phyloP scores from a whole-genome alignment of 352 stramenopile species.

The Phytophthora tentaculata region DNA sequence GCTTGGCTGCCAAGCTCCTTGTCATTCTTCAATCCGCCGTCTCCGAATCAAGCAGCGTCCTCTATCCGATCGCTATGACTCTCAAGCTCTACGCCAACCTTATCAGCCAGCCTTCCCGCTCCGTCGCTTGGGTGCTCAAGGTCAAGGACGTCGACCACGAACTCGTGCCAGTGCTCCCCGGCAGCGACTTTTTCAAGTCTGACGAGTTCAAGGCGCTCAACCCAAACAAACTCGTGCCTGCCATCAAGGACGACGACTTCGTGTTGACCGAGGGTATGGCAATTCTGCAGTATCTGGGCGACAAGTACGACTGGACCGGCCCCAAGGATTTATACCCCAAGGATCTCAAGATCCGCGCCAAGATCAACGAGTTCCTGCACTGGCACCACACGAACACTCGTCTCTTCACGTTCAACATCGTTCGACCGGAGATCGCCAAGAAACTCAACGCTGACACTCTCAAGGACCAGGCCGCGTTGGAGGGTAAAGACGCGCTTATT shows the following conservation, averaged over 20 bases:
- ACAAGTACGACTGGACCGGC: conserved; percentile 62
- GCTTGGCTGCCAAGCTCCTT: no score
- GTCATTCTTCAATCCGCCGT: conserved; percentile 29
- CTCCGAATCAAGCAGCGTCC: conserved; percentile 6
- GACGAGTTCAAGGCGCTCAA: conserved; percentile 61
- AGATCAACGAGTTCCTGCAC: conserved; percentile 75
- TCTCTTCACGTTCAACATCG: conserved; percentile 53
- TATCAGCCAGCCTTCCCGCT: conserved; percentile 58
- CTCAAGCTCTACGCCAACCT: conserved; percentile 69
- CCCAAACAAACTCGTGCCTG: conserved; percentile 56
- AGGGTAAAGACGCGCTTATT: conserved; percentile 45
- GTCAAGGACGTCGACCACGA: conserved; percentile 53
- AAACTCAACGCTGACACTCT: conserved; percentile 39
- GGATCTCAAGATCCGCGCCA: conserved; percentile 48
- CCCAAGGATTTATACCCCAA: conserved; percentile 54
- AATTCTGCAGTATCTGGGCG: conserved; percentile 60
- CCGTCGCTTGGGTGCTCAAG: conserved; percentile 53
- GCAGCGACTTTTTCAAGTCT: conserved; percentile 47
- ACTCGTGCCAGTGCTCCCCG: conserved; percentile 41
- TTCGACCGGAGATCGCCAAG: conserved; percentile 43
- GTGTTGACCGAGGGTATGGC: conserved; percentile 61
- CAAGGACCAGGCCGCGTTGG: conserved; percentile 43
- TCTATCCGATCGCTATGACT: conserved; percentile 23
- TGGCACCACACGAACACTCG: conserved; percentile 73
- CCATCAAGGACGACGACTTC: conserved; percentile 66